A percentile compares a stretch with the other conserved stretches of the same genome.
Conservation (phyloP, 305 asterid genomes). For the Fraxinus latifolia region DNA sequence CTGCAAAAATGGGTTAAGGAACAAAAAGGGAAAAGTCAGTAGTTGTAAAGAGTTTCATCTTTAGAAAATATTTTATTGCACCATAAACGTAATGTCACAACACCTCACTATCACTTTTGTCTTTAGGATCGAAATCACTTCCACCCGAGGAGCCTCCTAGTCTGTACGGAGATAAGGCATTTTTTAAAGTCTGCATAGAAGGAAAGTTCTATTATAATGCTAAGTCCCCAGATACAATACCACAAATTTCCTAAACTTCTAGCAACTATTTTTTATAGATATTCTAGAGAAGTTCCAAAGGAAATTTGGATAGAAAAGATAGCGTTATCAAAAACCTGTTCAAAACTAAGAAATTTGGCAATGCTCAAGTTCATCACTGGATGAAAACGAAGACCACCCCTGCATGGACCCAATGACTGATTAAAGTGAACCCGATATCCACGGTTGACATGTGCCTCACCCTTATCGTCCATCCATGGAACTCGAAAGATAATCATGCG, state of each 20-base stretch:
- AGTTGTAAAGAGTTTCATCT: conserved; percentile 19
- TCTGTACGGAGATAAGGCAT: conserved; percentile 95
- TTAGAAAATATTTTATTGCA: conserved; percentile 18
- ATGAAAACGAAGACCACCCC: conserved; percentile 98
- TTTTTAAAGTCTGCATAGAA: conserved; percentile 74
- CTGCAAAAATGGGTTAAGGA: conserved; percentile 37
- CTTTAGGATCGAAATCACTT: conserved; percentile 94
- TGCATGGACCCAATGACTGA: conserved; percentile 97
- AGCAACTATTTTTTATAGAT: background rate
- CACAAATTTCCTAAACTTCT: background rate
- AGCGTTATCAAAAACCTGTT: conserved; percentile 48
- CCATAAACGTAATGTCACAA: conserved; percentile 12
- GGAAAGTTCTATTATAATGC: conserved; percentile 29
- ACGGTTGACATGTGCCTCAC: conserved; percentile 86
- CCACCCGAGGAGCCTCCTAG: conserved; percentile 99
- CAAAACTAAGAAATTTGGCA: conserved; percentile 94
- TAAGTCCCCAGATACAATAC: conserved; percentile 12
- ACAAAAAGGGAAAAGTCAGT: conserved; percentile 19
- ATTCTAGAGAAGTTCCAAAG: background rate
- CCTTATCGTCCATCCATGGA: conserved; percentile 97
- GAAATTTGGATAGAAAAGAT: background rate
- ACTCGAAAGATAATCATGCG: conserved; percentile 84
- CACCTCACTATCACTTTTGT: conserved; percentile 91
- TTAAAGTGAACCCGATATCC: conserved; percentile 91
- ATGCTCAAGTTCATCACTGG: conserved; percentile 87